A percentile compares a stretch with the other conserved stretches of the same genome.
phyloP scores from a whole-genome alignment of 1,284 basidiomycete species.

The Austropuccinia psidii region DNA sequence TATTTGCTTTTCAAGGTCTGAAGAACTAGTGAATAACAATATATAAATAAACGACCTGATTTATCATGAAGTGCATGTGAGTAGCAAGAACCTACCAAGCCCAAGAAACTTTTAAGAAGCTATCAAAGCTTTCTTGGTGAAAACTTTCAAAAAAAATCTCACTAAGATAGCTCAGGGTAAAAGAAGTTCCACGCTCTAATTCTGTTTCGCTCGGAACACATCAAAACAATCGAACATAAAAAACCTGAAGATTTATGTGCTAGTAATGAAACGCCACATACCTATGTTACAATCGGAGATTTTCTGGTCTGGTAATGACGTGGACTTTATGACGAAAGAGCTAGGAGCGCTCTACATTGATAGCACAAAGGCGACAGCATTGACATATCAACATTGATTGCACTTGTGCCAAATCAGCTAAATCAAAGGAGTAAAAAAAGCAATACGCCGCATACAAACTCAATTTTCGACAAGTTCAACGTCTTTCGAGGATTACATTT shows the following conservation, averaged over 20 bases:
- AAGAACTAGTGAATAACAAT: no score
- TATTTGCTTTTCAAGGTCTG: no score
- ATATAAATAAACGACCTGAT: no score
- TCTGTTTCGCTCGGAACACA: neutral
- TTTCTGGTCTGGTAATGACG: neutral
- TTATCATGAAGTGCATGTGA: no score
- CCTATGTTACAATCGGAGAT: conserved; percentile 8
- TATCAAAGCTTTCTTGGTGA: neutral
- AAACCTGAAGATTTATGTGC: neutral
- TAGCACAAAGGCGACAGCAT: neutral
- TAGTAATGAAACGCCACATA: neutral
- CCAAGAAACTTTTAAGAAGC: conserved; percentile 16
- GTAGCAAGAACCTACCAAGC: conserved; percentile 23
- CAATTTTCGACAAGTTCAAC: neutral
- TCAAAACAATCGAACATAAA: neutral
- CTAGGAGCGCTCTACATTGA: neutral
- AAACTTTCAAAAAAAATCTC: neutral
- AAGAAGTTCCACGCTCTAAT: neutral
- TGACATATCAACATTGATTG: neutral
- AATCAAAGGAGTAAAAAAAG: no score
- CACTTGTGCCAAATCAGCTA: no score
- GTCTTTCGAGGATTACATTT: neutral
- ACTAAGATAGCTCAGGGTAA: conserved; percentile 18
- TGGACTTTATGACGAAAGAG: neutral
- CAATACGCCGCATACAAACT: neutral